Percentiles rank a stretch among this genome's conserved stretches.
Conservation (phyloP, 2,329 filamentous ascomycete species). For the Magnaporthiopsis poae region DNA sequence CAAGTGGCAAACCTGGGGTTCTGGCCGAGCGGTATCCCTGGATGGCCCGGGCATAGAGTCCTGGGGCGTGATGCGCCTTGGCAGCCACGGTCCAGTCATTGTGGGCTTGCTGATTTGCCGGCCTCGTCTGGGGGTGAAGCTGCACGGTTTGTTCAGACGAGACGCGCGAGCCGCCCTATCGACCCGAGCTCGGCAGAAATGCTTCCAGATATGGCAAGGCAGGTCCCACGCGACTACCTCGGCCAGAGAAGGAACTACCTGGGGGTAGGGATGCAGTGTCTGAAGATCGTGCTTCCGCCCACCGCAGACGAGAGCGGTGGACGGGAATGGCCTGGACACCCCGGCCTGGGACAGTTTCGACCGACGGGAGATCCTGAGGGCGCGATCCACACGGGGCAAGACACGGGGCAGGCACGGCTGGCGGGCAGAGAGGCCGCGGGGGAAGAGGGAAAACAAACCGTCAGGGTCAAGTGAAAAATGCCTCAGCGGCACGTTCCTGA, state of each 20-base stretch:
- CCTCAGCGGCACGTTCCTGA: conserved; percentile 1
- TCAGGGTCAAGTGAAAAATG: conserved; percentile 2
- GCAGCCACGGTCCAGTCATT: background rate
- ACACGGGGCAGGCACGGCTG: background rate
- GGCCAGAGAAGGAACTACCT: background rate
- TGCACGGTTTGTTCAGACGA: background rate
- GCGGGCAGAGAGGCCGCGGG: background rate
- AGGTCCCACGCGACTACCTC: background rate
- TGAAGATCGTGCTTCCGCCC: background rate
- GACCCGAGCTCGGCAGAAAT: background rate
- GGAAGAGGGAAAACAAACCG: background rate
- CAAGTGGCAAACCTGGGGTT: background rate
- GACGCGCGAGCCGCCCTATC: background rate
- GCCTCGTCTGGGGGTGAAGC: background rate
- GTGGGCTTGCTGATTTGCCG: conserved; percentile 1
- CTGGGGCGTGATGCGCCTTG: background rate
- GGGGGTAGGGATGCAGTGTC: background rate
- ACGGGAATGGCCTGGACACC: background rate
- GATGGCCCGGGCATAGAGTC: background rate
- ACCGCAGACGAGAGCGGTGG: background rate
- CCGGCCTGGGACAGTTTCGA: background rate
- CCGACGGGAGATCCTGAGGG: background rate
- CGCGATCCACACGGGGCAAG: background rate
- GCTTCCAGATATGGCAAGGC: background rate
- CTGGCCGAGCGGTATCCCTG: background rate